Conservation (phyloP, 2,329 filamentous ascomycete species). For the Emergomyces orientalis region DNA sequence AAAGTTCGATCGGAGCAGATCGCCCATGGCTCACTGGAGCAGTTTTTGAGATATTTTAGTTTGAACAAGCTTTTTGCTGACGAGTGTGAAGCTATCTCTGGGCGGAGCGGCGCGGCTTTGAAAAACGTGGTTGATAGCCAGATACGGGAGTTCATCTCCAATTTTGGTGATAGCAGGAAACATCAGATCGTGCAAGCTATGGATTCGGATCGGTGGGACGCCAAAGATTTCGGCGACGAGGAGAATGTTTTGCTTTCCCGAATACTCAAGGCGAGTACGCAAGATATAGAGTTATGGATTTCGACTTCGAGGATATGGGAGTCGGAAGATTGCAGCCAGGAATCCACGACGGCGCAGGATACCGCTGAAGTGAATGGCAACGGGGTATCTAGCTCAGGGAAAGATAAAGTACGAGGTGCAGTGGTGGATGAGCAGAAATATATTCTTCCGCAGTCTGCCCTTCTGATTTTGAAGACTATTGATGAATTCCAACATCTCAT, state of each 20-base stretch:
- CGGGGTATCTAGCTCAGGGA: slow-evolving; percentile 28
- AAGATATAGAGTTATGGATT: slow-evolving; percentile 48
- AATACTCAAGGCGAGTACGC: slow-evolving; percentile 51
- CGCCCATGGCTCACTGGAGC: slow-evolving; percentile 44
- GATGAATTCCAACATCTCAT: slow-evolving; percentile 75
- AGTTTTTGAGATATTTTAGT: slow-evolving; percentile 54
- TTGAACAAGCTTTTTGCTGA: slow-evolving; percentile 57
- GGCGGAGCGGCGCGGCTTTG: slow-evolving; percentile 49
- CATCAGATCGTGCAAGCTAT: slow-evolving; percentile 49
- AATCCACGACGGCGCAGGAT: slow-evolving; percentile 29
- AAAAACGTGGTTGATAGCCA: slow-evolving; percentile 55
- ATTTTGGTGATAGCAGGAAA: slow-evolving; percentile 48
- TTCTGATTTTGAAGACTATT: slow-evolving; percentile 71
- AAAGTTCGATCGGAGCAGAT: slow-evolving; percentile 56
- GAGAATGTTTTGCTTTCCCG: slow-evolving; percentile 44
- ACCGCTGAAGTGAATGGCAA: slow-evolving; percentile 28
- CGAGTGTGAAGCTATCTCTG: slow-evolving; percentile 58
- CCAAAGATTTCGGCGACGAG: slow-evolving; percentile 50
- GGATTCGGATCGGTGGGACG: slow-evolving; percentile 56
- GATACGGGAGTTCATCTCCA: slow-evolving; percentile 52
- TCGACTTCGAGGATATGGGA: slow-evolving; percentile 45
- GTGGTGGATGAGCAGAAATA: slow-evolving; percentile 76
- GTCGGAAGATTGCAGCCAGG: slow-evolving; percentile 22
- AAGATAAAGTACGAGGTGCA: slow-evolving; percentile 61
- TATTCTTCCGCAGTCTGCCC: slow-evolving; percentile 73